Base-by-base conservation (phyloP, 2,329 filamentous ascomycete species). In the Xylariaceae sp. region DNA sequence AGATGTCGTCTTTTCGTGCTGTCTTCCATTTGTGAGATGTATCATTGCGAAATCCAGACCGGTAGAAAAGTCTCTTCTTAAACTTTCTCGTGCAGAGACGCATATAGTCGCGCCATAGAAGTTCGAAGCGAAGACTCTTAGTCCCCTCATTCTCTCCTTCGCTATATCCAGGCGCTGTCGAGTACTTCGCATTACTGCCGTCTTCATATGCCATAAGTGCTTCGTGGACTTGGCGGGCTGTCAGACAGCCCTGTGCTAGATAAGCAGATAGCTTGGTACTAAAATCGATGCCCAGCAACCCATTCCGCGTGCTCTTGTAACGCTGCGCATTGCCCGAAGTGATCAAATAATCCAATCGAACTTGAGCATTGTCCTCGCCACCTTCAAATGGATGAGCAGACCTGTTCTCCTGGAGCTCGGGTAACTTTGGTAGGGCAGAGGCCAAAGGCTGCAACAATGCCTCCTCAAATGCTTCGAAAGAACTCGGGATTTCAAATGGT, bases 21-120 rank as follows among this genome's bases (percentile, higher is more conserved):
- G 69, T 66, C 51, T 75, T 77, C 78, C 77, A 81, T 13, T 66
- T 65, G 30, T 67, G 65, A 7, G 62, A 51, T 19, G 66, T 62
- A 7, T 67, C 64, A 11, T 65, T 62, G 13, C 76, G 74, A 51
- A 88, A 87, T 0, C 87, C 87, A 4, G 73, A 69, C 2, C 83
- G 62, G 11, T 68, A 65, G 58, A 88, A 91, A 3, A 91, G 72
- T 17, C 75, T 76, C 13, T 62, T 56, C 1, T 78, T 76, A 47
- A 86, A 89, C 53, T 90, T 90, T 24, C 74, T 73, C 4, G 79
- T 82, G 56, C 83, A 88, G 0, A 91, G 73, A 1, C 84, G 74
- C 82, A 91, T 89, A 55, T 90, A 91, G 54, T 91, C 87, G 31
- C 87, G 70, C 86, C 84, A 89, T 0, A 91, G 62, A 0, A 93